Conservation (phyloP, 2,329 filamentous ascomycete species). For the Ophiostoma sp. region DNA sequence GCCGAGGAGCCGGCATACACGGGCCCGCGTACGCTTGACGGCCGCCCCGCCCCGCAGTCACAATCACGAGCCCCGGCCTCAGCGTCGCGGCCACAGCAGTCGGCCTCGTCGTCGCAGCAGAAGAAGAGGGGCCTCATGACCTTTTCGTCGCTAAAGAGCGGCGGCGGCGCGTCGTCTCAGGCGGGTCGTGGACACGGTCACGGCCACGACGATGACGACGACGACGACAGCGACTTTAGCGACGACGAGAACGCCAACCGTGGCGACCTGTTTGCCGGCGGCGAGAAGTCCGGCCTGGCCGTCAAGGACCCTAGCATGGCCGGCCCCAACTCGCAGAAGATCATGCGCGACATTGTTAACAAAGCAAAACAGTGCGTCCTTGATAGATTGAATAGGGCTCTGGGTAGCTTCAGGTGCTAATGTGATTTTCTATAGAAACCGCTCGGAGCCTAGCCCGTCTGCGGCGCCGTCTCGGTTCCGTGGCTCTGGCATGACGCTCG, state of each 20-base stretch:
- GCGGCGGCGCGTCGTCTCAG: slow-evolving; percentile 40
- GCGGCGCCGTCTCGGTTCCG: slow-evolving; percentile 51
- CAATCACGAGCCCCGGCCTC: slow-evolving; percentile 35
- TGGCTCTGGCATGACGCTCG: slow-evolving; percentile 69
- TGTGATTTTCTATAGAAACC: slow-evolving; percentile 6
- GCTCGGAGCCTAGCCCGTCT: slow-evolving; percentile 35
- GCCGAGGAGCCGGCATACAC: slow-evolving; percentile 46
- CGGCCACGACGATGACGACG: slow-evolving; percentile 53
- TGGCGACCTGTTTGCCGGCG: slow-evolving; percentile 73
- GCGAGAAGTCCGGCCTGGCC: slow-evolving; percentile 73
- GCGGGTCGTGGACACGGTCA: slow-evolving; percentile 55
- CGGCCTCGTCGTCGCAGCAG: slow-evolving; percentile 40
- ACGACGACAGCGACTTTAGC: slow-evolving; percentile 54
- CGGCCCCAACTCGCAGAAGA: slow-evolving; percentile 46
- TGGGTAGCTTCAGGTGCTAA: neutral
- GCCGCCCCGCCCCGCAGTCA: slow-evolving; percentile 50
- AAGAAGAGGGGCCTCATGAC: slow-evolving; percentile 60
- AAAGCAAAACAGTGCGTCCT: slow-evolving; percentile 47
- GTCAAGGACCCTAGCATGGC: slow-evolving; percentile 53
- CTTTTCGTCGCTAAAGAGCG: slow-evolving; percentile 49
- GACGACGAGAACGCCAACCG: slow-evolving; percentile 52
- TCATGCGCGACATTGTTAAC: slow-evolving; percentile 59
- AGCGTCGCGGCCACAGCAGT: slow-evolving; percentile 25
- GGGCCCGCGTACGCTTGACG: slow-evolving; percentile 58
- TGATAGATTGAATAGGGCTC: neutral